These are phyloP conservation scores for Boletus subcaerulescens DNA, from an alignment of 768 basidiomycete species.

Conservation along the genomic window DNA sequence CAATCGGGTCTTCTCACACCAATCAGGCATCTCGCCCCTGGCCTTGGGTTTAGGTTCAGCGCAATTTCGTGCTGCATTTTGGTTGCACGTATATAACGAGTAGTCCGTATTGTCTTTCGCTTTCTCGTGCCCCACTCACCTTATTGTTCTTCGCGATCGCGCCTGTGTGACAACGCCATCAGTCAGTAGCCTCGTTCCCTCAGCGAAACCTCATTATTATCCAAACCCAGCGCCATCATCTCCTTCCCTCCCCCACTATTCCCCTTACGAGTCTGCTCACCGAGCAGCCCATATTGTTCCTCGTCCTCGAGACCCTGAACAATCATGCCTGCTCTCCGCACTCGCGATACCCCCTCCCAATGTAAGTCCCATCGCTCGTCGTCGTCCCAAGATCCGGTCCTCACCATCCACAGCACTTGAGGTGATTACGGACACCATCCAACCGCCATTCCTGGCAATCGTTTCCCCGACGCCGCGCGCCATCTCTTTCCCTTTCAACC, in stretches of 20 bases:
- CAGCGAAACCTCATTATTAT: constrained; percentile 43
- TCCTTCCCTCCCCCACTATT: constrained; percentile 30
- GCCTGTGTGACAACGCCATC: constrained; percentile 51
- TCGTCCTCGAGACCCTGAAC: constrained; percentile 24
- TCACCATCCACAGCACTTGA: constrained; percentile 55
- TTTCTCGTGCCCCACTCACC: constrained; percentile 57
- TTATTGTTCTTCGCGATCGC: constrained; percentile 57
- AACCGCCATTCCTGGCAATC: constrained; percentile 53
- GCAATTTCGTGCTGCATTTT: constrained; percentile 29
- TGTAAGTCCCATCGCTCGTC: constrained; percentile 32
- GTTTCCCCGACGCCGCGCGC: constrained; percentile 61
- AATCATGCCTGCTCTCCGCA: constrained; percentile 79
- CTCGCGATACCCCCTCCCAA: constrained; percentile 66
- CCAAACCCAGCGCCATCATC: constrained; percentile 12
- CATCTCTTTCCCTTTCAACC: constrained; percentile 41
- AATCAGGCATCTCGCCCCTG: constrained; percentile 20
- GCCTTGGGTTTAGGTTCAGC: constrained; percentile 28
- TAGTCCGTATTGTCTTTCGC: constrained; percentile 52
- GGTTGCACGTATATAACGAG: constrained; percentile 50
- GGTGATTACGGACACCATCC: constrained; percentile 64
- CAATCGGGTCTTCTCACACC: constrained; percentile 22
- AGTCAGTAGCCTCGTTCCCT: constrained; percentile 41
- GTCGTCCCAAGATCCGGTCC: constrained; percentile 2
- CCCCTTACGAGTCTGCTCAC: constrained; percentile 35
- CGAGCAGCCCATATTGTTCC: constrained; percentile 32